Evolutionary conservation across 352 stramenopile genomes (phyloP).

Genomic region (Pythium aquatile): DNA sequence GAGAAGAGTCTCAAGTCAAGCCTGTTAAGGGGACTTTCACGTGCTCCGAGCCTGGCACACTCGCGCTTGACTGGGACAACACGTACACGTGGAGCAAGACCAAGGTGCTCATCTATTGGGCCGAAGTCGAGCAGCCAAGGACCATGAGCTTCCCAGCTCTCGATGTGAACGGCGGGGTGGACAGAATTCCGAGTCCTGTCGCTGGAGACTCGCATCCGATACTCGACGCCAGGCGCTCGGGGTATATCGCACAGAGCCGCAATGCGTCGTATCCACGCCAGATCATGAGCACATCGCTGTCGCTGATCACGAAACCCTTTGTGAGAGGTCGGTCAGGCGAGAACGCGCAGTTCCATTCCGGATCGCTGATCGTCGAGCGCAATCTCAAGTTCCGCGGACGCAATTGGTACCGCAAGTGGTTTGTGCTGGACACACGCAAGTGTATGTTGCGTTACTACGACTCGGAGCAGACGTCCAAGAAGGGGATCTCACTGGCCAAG

Average conservation of each 20-base stretch:
- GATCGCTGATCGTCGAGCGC: conserved; percentile 66
- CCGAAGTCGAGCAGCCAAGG: conserved; percentile 49
- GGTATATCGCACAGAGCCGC: conserved; percentile 67
- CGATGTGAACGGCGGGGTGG: not conserved
- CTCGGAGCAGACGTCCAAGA: conserved; percentile 52
- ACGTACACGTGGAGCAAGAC: conserved; percentile 81
- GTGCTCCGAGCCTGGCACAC: conserved; percentile 46
- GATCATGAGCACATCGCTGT: conserved; percentile 73
- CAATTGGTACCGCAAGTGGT: conserved; percentile 84
- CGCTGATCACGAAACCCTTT: conserved; percentile 71
- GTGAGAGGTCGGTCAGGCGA: conserved; percentile 29
- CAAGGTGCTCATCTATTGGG: conserved; percentile 77
- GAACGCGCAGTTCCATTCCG: conserved; percentile 37
- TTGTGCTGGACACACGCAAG: conserved; percentile 63
- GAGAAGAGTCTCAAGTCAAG: conserved; percentile 60
- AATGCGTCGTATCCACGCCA: conserved; percentile 54
- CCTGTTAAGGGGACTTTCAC: conserved; percentile 64
- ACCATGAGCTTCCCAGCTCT: not conserved
- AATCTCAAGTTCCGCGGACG: conserved; percentile 67
- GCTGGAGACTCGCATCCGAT: conserved; percentile 1
- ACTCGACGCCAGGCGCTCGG: conserved; percentile 44
- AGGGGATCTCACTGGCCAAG: conserved; percentile 58
- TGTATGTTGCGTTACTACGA: conserved; percentile 74
- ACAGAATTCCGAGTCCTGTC: not conserved
- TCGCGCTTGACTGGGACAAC: conserved; percentile 78